Evolutionary conservation across 176 grass and related monocot genomes (phyloP), one percentile per base, ranked within the genome.

Genomic region (Echinochloa phyllopogon): DNA sequence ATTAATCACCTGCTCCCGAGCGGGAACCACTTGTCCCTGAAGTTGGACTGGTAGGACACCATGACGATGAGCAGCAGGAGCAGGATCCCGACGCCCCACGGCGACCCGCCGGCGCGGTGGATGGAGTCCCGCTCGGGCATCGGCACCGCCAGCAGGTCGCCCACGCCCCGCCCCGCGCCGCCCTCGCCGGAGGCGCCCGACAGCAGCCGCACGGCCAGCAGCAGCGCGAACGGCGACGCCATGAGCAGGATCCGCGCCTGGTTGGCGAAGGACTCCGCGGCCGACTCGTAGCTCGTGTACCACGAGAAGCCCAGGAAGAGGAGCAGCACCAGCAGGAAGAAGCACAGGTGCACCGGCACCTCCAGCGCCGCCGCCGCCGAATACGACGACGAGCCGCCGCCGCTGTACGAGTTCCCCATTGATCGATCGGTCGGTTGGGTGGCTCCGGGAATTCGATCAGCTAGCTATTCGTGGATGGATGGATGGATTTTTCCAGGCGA

Each of bases 1-100:
- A n/a, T n/a, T 1, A 0, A 59, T 85, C 77, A 88, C n/a, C 85
- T 40, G 82, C 47, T 66, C 11, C 9, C 51, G 50, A 92, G 83
- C 8, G 93, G 87, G 75, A 93, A 93, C 95, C 95, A 98, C 57
- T 47, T 92, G 15, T 88, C 85, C 38, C 87, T 63, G 88, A 93
- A 95, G 83, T 92, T 91, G 65, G 90, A 91, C 69, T 90, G 88
- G 70, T 90, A 98, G 64, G 84, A 94, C 43, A 94, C 81, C 92
- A 93, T 97, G 63, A 94, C 67, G 82, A 94, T 12, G 64, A 97
- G 84, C 63, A 94, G 69, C 61, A 91, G 4, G 50, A 97, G 66
- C 40, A 93, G 69, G 58, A 90, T 24, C 1, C 82, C 88, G 17
- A 97, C 88, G 40, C 90, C 90, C 95, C 92, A 91, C 5, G 95